These are phyloP conservation scores for Rhodotorula babjevae DNA, from an alignment of 768 basidiomycete genomes.

Conservation along the genomic window DNA sequence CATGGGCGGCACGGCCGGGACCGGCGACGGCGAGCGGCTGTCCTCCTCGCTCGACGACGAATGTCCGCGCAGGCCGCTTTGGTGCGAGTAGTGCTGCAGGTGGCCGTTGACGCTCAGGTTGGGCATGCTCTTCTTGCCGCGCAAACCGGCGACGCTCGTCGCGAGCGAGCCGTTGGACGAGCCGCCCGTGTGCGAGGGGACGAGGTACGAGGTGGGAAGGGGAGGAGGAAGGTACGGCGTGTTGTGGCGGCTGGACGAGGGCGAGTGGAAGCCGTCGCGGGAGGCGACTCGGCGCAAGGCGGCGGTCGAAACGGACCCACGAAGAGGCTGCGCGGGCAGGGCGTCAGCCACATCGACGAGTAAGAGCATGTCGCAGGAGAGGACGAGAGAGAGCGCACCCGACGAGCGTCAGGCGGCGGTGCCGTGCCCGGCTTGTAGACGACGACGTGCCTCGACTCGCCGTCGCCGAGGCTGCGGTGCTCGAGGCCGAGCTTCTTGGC, in stretches of 20 bases:
- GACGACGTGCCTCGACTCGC: constrained; percentile 86
- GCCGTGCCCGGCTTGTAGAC: constrained; percentile 56
- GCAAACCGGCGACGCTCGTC: constrained; percentile 53
- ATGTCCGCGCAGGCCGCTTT: not conserved
- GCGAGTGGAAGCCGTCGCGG: constrained; percentile 46
- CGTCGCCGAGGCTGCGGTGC: constrained; percentile 87
- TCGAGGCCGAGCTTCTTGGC: constrained; percentile 94
- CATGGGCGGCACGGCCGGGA: constrained; percentile 7
- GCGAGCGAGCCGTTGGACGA: constrained; percentile 46
- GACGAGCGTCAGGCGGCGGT: not conserved
- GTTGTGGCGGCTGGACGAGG: constrained; percentile 35
- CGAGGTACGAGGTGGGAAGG: constrained; percentile 46
- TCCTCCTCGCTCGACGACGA: not conserved
- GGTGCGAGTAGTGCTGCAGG: not conserved
- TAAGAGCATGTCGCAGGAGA: rapidly evolving
- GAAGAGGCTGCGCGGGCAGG: not conserved
- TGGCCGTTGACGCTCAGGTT: constrained; percentile 57
- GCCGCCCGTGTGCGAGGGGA: constrained; percentile 39
- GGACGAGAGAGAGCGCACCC: not conserved
- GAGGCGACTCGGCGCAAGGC: constrained; percentile 6
- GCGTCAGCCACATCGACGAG: too few relatives aligned
- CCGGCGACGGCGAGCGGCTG: not conserved
- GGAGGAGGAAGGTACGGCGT: constrained; percentile 45
- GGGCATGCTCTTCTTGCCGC: constrained; percentile 98
- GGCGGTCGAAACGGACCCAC: constrained; percentile 12